Evolutionary conservation across 345 rosid genomes (phyloP), one percentile per base, ranked within the genome.

Genomic region (Jatropha curcas): DNA sequence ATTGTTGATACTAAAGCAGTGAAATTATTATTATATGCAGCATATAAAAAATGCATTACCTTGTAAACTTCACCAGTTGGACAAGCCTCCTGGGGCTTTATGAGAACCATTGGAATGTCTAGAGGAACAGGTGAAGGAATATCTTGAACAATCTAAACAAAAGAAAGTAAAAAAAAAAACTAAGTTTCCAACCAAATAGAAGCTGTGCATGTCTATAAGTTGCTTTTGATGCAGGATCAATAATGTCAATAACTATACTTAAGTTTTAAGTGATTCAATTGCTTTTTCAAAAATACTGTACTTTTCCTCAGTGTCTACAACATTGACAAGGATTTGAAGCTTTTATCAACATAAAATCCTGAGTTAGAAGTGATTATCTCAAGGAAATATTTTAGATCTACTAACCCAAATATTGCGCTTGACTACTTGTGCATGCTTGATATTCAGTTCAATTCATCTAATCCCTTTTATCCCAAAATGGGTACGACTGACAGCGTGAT

Each of bases 41-140:
- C 59, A 68, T 48, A 55, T 12, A 16, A 59, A 43, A 10, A 51
- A 5, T 25, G 48, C 56, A 72, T 71, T 86, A 91, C 98, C 92
- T 86, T 91, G 87, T 92, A 95, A 80, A 95, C 98, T 83, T 89
- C 96, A 76, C 89, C 98, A 28, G 99, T 95, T 35, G 99, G 72
- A 80, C 98, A 95, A 73, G 96, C 96, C 71, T 89, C 89, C 64
- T 43, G 89, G 37, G 99, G 97, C 85, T 95, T 95, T 82, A 92
- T 81, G 48, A 95, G 93, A 74, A 91, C 92, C 93, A 92, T 87
- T 7, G 96, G 94, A 60, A 88, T 76, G 82, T 86, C 94, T 46
- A 75, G 65, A 72, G 97, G 81, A 78, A 92, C 69, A 25, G 91
- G 92, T n/a, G 95, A 78, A 57, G 90, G 88, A 66, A 95, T 85